A percentile compares a stretch with the other conserved stretches of the same genome.
Evolutionary conservation across 441 rosid genomes (phyloP).

Genomic region (Erodium moschatum): DNA sequence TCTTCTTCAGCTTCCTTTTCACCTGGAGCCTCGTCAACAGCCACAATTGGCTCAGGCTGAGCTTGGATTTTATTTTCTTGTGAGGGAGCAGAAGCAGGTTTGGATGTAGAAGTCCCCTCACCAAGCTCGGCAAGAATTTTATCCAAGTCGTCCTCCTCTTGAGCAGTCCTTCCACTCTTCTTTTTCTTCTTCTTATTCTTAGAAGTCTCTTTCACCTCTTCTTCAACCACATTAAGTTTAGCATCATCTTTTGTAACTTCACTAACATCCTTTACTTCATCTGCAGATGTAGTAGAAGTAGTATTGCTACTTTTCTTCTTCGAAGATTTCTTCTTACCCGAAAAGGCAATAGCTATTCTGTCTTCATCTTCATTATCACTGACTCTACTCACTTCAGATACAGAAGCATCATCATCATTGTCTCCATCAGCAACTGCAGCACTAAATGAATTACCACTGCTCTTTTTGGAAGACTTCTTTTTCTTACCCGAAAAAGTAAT

Average conservation of each 20-base stretch:
- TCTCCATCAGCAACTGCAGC: slow-evolving; percentile 48
- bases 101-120: slow-evolving; percentile 34
- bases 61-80: slow-evolving; percentile 44
- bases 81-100: slow-evolving; percentile 28
- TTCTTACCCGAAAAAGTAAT: slow-evolving; percentile 62
- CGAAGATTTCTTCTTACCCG: slow-evolving; percentile 72
- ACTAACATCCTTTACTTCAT: slow-evolving; percentile 21
- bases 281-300: slow-evolving; percentile 29
- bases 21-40: slow-evolving; percentile 27
- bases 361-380: slow-evolving; percentile 41
- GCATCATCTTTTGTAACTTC: slow-evolving; percentile 29
- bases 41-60: slow-evolving; percentile 41
- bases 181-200: slow-evolving; percentile 86
- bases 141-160: slow-evolving; percentile 93
- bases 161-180: slow-evolving; percentile 77
- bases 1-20: slow-evolving; percentile 77
- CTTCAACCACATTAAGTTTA: slow-evolving; percentile 34
- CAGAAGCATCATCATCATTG: slow-evolving; percentile 33
- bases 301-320: slow-evolving; percentile 46
- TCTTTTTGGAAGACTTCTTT: slow-evolving; percentile 69
- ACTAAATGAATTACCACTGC: slow-evolving; percentile 35
- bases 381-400: slow-evolving; percentile 25
- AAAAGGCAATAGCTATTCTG: slow-evolving; percentile 31
- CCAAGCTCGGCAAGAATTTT: slow-evolving; percentile 87
- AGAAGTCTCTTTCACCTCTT: slow-evolving; percentile 44